Conservation (phyloP, 2,329 filamentous ascomycete species). For the Penicillium vulpinum region DNA sequence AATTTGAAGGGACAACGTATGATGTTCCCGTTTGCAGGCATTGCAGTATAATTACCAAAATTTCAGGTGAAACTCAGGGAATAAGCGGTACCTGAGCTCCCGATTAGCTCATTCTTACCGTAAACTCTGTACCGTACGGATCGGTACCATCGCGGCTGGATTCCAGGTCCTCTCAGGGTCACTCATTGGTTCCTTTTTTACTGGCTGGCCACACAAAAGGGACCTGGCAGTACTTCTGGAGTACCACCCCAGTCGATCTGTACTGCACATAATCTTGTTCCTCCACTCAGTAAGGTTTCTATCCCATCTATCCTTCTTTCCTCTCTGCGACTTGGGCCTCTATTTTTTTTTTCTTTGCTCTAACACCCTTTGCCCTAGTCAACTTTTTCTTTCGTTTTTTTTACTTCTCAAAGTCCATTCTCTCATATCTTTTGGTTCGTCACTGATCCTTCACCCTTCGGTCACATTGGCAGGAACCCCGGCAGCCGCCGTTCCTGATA, state of each 20-base stretch:
- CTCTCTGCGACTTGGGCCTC: slow-evolving; percentile 6
- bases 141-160: slow-evolving; percentile 8
- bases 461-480: slow-evolving; percentile 4
- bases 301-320: slow-evolving; percentile 15
- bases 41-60: slow-evolving; percentile 15
- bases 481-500: slow-evolving; percentile 11
- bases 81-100: slow-evolving; percentile 8
- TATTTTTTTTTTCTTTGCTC: too few relatives aligned
- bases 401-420: background rate
- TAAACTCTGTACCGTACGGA: slow-evolving; percentile 10
- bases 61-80: slow-evolving; percentile 1
- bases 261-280: slow-evolving; percentile 18
- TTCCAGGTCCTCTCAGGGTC: slow-evolving; percentile 4
- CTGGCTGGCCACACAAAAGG: slow-evolving; percentile 7
- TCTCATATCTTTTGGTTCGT: background rate
- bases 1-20: slow-evolving; percentile 1
- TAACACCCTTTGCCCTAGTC: background rate
- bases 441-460: background rate
- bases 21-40: slow-evolving; percentile 7
- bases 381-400: background rate
- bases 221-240: slow-evolving; percentile 15
- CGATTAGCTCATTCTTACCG: slow-evolving; percentile 13
- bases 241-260: slow-evolving; percentile 17
- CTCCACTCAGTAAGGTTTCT: slow-evolving; percentile 19
- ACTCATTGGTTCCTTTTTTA: slow-evolving; percentile 15